phyloP scores from a whole-genome alignment of 352 stramenopile genomes.

The Phytophthora sojae region DNA sequence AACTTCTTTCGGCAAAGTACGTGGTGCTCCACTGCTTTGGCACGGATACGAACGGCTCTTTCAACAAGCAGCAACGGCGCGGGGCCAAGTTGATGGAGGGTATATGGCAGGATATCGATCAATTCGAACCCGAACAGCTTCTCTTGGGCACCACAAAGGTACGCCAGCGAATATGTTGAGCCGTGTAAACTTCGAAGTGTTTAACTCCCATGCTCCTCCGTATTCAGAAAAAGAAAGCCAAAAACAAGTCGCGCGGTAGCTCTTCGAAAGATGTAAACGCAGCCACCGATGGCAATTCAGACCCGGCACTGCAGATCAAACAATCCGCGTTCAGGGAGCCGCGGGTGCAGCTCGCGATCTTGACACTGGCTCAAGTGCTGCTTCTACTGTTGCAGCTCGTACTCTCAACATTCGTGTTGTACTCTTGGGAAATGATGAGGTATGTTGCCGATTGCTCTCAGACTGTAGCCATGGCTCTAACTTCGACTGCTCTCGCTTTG shows the following conservation, averaged over 20 bases:
- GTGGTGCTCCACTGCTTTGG: conserved; percentile 31
- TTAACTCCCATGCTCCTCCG: background rate
- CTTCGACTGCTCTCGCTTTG: background rate
- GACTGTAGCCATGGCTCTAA: background rate
- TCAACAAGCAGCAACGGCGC: conserved; percentile 22
- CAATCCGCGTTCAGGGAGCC: conserved; percentile 22
- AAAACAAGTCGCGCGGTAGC: conserved; percentile 22
- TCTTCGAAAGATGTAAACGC: background rate
- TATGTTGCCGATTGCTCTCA: conserved; percentile 8
- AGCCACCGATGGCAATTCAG: background rate
- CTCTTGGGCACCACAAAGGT: conserved; percentile 28
- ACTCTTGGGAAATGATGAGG: conserved; percentile 57
- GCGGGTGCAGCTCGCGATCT: conserved; percentile 37
- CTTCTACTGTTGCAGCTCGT: conserved; percentile 41
- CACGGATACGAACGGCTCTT: conserved; percentile 20
- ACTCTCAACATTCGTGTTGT: conserved; percentile 32
- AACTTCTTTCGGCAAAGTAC: conserved; percentile 42
- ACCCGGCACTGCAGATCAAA: background rate
- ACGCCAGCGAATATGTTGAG: background rate
- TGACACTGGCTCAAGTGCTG: conserved; percentile 40
- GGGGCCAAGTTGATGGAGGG: conserved; percentile 27
- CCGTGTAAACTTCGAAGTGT: background rate
- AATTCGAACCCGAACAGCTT: conserved; percentile 30
- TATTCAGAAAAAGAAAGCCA: conserved; percentile 35
- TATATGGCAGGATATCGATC: conserved; percentile 35